Percentiles rank a stretch among this genome's conserved stretches.
Conservation (phyloP, 106 monocot genomes). For the Dendrobium chrysotoxum region DNA sequence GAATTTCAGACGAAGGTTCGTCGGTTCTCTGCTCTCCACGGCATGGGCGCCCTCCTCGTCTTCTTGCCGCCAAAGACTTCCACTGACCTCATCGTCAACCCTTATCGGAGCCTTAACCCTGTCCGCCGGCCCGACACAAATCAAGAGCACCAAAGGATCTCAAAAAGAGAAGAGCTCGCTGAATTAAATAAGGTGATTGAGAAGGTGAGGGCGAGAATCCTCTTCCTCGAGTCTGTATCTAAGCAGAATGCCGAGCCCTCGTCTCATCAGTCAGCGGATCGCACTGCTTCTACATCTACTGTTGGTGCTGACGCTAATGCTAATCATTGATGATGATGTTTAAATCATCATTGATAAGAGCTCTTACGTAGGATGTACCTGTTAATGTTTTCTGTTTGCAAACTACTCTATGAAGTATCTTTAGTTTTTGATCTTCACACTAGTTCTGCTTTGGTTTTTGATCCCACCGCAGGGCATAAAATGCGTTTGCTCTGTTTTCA, state of each 20-base stretch:
- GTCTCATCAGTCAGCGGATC: not conserved
- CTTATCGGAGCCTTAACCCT: not conserved
- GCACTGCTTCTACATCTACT: not conserved
- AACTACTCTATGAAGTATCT: no score
- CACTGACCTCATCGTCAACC: not conserved
- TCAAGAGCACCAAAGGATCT: not conserved
- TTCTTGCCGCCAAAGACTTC: no score
- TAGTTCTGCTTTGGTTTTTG: no score
- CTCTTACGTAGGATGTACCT: no score
- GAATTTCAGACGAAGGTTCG: not conserved
- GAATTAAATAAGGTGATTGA: not conserved
- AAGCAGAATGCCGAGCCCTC: not conserved
- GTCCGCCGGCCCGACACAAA: not conserved
- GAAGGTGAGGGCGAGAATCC: not conserved
- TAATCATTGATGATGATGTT: not conserved
- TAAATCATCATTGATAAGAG: no score
- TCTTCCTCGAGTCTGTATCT: not conserved
- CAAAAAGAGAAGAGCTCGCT: not conserved
- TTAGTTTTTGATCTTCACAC: no score
- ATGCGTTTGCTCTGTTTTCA: no score
- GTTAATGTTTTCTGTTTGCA: no score
- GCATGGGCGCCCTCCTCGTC: not conserved
- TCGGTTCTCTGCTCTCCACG: not conserved
- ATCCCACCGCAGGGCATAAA: no score
- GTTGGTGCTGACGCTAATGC: not conserved